phyloP scores from a whole-genome alignment of 257 asterid genomes.

The Lithospermum erythrorhizon region DNA sequence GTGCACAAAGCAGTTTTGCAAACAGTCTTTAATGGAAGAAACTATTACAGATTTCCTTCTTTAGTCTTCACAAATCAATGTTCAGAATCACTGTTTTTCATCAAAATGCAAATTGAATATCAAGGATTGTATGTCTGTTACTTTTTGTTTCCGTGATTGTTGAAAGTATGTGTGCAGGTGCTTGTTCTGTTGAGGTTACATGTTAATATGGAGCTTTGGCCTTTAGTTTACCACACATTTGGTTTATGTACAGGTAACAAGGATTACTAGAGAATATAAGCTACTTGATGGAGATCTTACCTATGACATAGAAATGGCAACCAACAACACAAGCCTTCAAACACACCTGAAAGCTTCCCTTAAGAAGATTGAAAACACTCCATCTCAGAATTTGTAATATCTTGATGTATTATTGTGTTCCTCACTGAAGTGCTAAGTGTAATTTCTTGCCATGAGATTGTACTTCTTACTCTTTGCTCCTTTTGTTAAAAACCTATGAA shows the following conservation, averaged over 20 bases:
- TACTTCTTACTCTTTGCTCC: background rate
- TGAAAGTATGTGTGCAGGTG: background rate
- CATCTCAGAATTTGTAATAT: background rate
- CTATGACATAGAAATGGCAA: constrained; percentile 47
- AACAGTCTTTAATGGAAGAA: background rate
- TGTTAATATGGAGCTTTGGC: background rate
- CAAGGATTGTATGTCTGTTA: too few species aligned
- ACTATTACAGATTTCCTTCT: background rate
- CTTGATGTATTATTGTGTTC: background rate
- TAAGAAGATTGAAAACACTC: constrained; percentile 23
- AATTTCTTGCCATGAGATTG: background rate
- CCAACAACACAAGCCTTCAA: constrained; percentile 34
- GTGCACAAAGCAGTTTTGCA: background rate
- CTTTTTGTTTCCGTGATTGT: background rate
- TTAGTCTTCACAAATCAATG: background rate
- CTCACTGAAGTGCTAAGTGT: background rate
- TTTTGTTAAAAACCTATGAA: background rate
- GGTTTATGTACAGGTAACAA: constrained; percentile 34
- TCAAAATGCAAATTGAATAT: too few species aligned
- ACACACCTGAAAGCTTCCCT: constrained; percentile 48
- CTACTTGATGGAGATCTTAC: constrained; percentile 33
- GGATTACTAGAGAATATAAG: constrained; percentile 43
- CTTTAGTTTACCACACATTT: background rate
- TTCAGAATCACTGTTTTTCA: background rate
- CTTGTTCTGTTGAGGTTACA: background rate